Percentiles rank a stretch among this genome's conserved stretches.
Evolutionary conservation across 345 rosid species (phyloP).

Genomic region (Arabidopsis thaliana): DNA sequence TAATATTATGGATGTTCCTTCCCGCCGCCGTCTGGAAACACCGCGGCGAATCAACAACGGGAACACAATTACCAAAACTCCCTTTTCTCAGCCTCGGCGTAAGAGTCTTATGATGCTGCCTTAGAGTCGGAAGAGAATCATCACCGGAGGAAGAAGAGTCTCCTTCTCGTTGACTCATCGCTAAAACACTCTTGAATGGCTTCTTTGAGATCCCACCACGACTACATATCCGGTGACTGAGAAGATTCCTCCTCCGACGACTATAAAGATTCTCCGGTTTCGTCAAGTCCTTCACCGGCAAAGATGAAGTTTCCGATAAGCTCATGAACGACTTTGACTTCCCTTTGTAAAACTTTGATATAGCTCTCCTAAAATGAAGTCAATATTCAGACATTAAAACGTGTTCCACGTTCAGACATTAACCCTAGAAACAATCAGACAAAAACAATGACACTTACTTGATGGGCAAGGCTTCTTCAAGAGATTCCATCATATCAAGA

Average conservation of each 20-base stretch:
- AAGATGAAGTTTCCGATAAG: conserved; percentile 50
- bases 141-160: conserved; percentile 43
- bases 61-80: conserved; percentile 45
- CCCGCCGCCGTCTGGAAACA: conserved; percentile 27
- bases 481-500: conserved; percentile 58
- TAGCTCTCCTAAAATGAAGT: conserved; percentile 58
- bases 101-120: neutral
- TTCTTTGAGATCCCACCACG: conserved; percentile 61
- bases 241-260: conserved; percentile 58
- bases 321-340: conserved; percentile 71
- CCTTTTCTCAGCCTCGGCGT: conserved; percentile 54
- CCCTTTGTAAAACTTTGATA: conserved; percentile 73
- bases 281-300: conserved; percentile 55
- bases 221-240: conserved; percentile 50
- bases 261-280: conserved; percentile 62
- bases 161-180: conserved; percentile 54
- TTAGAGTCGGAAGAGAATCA: conserved; percentile 49
- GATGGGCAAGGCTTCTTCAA: conserved; percentile 62
- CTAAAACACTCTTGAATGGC: conserved; percentile 54
- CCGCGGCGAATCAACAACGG: conserved; percentile 61
- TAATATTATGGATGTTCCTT: conserved; percentile 26
- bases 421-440: neutral
- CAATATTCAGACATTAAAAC: neutral
- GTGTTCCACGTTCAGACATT: neutral
- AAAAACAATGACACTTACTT: conserved; percentile 37